Conservation (phyloP, 306 rosid genomes). For the Sindora glabra region DNA sequence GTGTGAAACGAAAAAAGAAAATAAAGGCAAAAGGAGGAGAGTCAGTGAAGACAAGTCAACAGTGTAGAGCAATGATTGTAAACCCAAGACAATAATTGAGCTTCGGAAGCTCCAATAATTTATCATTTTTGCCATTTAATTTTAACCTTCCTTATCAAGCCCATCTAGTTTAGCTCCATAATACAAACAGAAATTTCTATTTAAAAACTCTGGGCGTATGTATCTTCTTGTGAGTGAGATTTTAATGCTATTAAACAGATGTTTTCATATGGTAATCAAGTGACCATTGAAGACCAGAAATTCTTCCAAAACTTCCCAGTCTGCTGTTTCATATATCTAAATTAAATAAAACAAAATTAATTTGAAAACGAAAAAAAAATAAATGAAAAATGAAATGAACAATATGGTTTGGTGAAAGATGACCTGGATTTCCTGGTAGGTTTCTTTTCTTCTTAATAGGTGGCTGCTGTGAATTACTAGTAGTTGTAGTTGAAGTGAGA, state of each 20-base stretch:
- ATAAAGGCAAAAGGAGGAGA: conserved; percentile 16
- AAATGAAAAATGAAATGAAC: neutral
- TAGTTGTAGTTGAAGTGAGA: conserved; percentile 39
- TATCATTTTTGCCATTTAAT: conserved; percentile 13
- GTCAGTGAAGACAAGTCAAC: conserved; percentile 44
- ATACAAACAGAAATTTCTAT: too few relatives aligned
- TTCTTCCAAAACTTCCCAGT: too few relatives aligned
- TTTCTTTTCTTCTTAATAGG: conserved; percentile 65
- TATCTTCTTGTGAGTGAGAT: too few relatives aligned
- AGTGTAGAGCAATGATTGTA: conserved; percentile 54
- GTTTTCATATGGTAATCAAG: too few relatives aligned
- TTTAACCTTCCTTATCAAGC: conserved; percentile 8
- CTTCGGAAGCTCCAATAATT: conserved; percentile 43
- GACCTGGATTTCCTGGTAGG: conserved; percentile 94
- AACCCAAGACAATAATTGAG: conserved; percentile 63
- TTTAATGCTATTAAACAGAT: too few relatives aligned
- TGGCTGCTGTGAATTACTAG: conserved; percentile 31
- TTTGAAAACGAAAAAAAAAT: neutral
- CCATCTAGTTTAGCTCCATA: too few relatives aligned
- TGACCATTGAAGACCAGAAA: too few relatives aligned
- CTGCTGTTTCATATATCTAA: too few relatives aligned
- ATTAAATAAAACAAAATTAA: neutral
- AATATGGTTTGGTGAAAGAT: neutral
- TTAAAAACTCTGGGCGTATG: too few relatives aligned
- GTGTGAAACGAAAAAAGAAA: conserved; percentile 6